Evolutionary conservation across 345 rosid species (phyloP).

Genomic region (Zanthoxylum bungeanum): DNA sequence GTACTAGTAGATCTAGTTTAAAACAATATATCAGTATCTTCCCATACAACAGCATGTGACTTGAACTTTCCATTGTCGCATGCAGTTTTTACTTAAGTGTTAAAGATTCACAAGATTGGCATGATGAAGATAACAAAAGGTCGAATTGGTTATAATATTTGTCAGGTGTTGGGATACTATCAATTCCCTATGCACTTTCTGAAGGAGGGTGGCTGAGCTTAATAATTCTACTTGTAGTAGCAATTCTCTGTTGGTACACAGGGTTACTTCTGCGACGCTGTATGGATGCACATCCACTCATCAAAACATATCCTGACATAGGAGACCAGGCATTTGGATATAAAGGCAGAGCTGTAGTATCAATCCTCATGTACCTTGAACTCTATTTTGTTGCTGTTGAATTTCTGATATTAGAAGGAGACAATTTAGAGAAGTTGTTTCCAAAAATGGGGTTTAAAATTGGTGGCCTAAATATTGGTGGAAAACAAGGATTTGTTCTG

Average conservation of each 20-base stretch:
- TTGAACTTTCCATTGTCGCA: neutral
- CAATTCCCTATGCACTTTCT: constrained; percentile 65
- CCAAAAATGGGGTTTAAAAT: constrained; percentile 37
- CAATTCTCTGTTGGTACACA: constrained; percentile 58
- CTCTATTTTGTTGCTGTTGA: constrained; percentile 63
- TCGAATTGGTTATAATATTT: neutral
- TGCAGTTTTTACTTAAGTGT: no score
- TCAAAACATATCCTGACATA: constrained; percentile 63
- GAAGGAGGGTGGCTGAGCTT: constrained; percentile 68
- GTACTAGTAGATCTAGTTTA: neutral
- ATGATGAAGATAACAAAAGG: no score
- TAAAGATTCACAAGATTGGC: no score
- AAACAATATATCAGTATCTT: neutral
- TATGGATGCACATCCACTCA: constrained; percentile 38
- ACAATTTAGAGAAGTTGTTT: constrained; percentile 57
- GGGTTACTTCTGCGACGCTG: constrained; percentile 53
- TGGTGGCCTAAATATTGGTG: constrained; percentile 35
- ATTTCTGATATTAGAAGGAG: constrained; percentile 67
- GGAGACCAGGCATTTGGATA: constrained; percentile 53
- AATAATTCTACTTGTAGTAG: constrained; percentile 42
- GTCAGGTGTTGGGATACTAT: constrained; percentile 62
- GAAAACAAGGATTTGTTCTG: constrained; percentile 54
- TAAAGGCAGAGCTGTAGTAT: constrained; percentile 53
- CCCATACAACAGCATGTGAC: neutral
- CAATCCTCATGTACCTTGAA: constrained; percentile 52